Evolutionary conservation across 345 rosid genomes (phyloP), one percentile per base, ranked within the genome.

Genomic region (Aquilaria malaccensis): DNA sequence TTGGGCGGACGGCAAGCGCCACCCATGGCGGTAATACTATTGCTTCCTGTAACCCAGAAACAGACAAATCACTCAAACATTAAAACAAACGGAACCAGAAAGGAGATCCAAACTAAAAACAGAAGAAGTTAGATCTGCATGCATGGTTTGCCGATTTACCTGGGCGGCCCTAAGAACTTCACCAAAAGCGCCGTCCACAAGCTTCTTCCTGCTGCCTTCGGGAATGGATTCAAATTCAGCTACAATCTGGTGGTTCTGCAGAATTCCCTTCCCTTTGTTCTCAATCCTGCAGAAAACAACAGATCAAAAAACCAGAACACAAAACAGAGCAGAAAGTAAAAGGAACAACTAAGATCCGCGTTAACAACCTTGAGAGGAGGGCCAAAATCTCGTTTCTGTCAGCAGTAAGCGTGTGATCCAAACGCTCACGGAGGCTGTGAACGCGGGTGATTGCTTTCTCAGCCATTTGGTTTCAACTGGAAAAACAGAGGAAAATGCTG

Each of bases 1-100:
- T 80, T 11, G 91, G 91, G 7, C 95, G 84, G n/a, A 89, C 81
- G 12, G 97, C 95, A 59, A 89, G 80, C 14, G 85, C 89, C 53
- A 89, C 79, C 87, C 86, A 81, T 30, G 95, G 95, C n/a, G 95
- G 80, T 59, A 75, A 67, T 48, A 85, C 86, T 11, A 89, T 83
- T 45, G 95, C 95, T 83, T 91, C 97, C 85, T 90, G 58, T 47
- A 69, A 13, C 52, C 12, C 41, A 14, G 11, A 30, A 41, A 7
- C 22, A 7, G 31, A 63, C 37, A 52, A 45, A 29, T 3, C 4
- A 59, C 10, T 45, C 62, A 46, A 57, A 49, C 37, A 37, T 37
- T 37, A 37, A 45, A 5, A 13, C 12, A 49, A 10, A 45, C 11
- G 2, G 2, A 33, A 45, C 49, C 30, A 13, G 59, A 14, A 9